Conservation (phyloP, 2,329 filamentous ascomycete genomes). For the Dothideomycetes sp. region DNA sequence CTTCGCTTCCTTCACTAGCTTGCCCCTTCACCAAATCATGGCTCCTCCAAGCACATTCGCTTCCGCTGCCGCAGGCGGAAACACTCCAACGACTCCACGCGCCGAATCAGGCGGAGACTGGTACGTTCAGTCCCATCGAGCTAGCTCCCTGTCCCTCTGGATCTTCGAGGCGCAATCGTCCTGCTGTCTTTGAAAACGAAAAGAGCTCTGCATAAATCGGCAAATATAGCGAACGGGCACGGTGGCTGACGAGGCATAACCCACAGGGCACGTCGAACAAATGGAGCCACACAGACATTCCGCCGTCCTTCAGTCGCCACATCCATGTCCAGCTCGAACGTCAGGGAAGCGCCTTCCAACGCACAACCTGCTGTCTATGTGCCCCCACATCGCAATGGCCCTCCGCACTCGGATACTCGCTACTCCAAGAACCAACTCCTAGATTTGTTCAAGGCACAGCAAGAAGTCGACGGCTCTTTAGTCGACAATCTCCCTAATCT, state of each 20-base stretch:
- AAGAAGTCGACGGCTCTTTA: conserved; percentile 49
- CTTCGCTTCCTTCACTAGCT: conserved; percentile 8
- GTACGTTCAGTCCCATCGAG: conserved; percentile 27
- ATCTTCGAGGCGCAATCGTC: conserved; percentile 12
- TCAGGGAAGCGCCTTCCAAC: conserved; percentile 18
- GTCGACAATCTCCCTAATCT: conserved; percentile 57
- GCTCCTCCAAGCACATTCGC: conserved; percentile 40
- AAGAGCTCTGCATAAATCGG: conserved; percentile 9
- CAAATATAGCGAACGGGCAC: neutral
- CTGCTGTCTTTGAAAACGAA: conserved; percentile 2
- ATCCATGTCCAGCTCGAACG: conserved; percentile 38
- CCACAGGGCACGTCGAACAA: conserved; percentile 52
- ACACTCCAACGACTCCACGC: conserved; percentile 29
- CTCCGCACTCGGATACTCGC: conserved; percentile 44
- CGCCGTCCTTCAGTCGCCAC: conserved; percentile 54
- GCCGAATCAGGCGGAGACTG: conserved; percentile 37
- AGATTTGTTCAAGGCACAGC: conserved; percentile 57
- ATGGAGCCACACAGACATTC: conserved; percentile 60
- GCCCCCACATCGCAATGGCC: conserved; percentile 54
- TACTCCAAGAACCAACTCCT: conserved; percentile 76
- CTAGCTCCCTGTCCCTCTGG: conserved; percentile 3
- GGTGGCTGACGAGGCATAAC: conserved; percentile 4
- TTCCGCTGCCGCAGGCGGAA: conserved; percentile 40
- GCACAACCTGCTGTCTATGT: conserved; percentile 41
- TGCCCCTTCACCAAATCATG: conserved; percentile 24